Percentiles rank a stretch among this genome's conserved stretches.
Evolutionary conservation across 2,329 filamentous ascomycete genomes (phyloP).

Genomic region (Aspergillus viridinutans): DNA sequence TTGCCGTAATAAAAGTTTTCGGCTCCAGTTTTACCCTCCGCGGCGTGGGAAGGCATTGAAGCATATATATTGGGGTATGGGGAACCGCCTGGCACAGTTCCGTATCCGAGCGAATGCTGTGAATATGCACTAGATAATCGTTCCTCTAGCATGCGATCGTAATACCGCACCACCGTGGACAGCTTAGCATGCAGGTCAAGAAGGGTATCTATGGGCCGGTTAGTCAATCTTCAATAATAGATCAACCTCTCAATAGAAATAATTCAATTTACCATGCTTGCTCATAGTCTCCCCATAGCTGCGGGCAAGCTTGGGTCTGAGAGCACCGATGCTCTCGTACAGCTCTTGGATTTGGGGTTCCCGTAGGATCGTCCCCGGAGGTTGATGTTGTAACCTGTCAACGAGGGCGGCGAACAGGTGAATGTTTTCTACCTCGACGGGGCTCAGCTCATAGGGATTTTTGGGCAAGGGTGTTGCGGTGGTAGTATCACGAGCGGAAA

Average conservation of each 20-base stretch:
- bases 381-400: conserved; percentile 89
- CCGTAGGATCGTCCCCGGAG: conserved; percentile 89
- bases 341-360: conserved; percentile 98
- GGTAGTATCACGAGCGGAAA: conserved; percentile 47
- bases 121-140: conserved; percentile 88
- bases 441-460: conserved; percentile 90
- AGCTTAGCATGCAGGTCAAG: conserved; percentile 92
- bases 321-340: conserved; percentile 91
- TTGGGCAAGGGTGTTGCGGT: conserved; percentile 60
- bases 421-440: conserved; percentile 94
- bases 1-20: conserved; percentile 82
- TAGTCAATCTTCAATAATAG: conserved; percentile 14
- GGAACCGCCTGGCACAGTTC: conserved; percentile 40
- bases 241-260: background rate
- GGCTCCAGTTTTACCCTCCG: conserved; percentile 50
- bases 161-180: conserved; percentile 93
- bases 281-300: conserved; percentile 99
- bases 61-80: conserved; percentile 65
- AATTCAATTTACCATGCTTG: conserved; percentile 72
- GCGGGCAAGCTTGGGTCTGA: conserved; percentile 87
- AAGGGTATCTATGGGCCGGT: conserved; percentile 64
- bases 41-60: conserved; percentile 56
- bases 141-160: conserved; percentile 97
- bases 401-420: conserved; percentile 92
- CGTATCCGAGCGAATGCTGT: conserved; percentile 68